Base-by-base conservation (phyloP, 2,329 filamentous ascomycete genomes). In the Diaporthe sp. region DNA sequence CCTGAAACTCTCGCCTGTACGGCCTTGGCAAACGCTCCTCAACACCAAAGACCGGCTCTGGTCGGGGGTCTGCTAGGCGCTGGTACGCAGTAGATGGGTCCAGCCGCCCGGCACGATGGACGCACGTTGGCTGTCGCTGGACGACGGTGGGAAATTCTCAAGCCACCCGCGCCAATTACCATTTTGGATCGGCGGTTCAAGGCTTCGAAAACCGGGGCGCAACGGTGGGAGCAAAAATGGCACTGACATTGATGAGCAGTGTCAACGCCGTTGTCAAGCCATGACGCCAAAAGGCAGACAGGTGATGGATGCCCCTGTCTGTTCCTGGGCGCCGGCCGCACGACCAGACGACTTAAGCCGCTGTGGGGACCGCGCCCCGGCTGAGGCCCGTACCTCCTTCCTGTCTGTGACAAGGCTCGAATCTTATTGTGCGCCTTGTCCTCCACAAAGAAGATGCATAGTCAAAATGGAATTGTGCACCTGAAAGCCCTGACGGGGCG, bases 341-440 rank as follows among this genome's bases (percentile, higher is more conserved):
- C 68, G 49, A 67, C 72, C 51, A 28, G 34, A 39, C 68, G 49
- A 67, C 68, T 53, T 51, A 61, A 49, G 68, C 74, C 51, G 42
- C 73, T 63, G 60, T 74, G 73, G 73, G 53, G 53, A 47, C 71
- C n/a, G 49, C 65, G 65, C 65, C 65, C 65, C 65, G 49, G 65
- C 65, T 42, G 63, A 53, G 25, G 49, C 49, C 20, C 42, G 71
- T 63, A 57, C 63, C 58, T 74, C 65, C 75, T 72, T 75, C 71
- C 73, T 70, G 55, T 76, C 75, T 71, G 49, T 72, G 72, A 58
- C 74, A 74, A 74, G 76, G 47, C 73, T 65, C n/a, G 47, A 65
- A 53, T 63, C 28, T 55, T 31, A 57, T 34, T 55, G 22, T 57
- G 57, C 53, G 51, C 55, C 60, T 58, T 39, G 47, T 68, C 61